A percentile compares a stretch with the other conserved stretches of the same genome.
phyloP scores from a whole-genome alignment of 345 rosid species.

The Eucalyptus decipiens region DNA sequence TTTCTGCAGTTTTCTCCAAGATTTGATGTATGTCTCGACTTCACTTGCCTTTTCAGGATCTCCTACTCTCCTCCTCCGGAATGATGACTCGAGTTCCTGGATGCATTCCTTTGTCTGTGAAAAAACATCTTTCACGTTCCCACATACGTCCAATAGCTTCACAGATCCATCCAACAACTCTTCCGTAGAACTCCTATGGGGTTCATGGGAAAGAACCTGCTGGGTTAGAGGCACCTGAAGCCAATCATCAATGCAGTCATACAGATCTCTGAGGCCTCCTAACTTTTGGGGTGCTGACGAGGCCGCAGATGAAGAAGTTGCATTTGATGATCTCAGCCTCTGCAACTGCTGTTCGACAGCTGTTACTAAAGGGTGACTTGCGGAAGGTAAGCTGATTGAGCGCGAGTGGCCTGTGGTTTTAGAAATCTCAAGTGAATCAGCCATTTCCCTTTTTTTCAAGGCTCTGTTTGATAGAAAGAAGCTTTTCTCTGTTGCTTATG shows the following conservation, averaged over 20 bases:
- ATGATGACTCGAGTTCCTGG: neutral
- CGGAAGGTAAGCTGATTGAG: constrained; percentile 17
- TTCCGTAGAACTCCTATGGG: neutral
- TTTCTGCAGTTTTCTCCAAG: neutral
- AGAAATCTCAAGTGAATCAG: neutral
- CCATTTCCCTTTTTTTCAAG: neutral
- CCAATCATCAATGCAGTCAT: constrained; percentile 1
- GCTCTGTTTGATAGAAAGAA: neutral
- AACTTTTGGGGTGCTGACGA: neutral
- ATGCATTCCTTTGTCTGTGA: neutral
- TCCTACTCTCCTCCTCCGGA: neutral
- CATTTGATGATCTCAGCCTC: neutral
- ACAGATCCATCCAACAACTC: constrained; percentile 5
- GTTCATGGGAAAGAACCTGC: neutral
- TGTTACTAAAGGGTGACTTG: constrained; percentile 2
- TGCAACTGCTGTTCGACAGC: constrained; percentile 2
- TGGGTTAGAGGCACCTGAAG: constrained; percentile 1
- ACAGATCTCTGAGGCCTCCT: neutral
- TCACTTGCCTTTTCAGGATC: neutral
- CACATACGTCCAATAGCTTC: neutral
- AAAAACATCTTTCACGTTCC: neutral
- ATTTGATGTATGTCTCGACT: neutral
- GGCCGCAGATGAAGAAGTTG: neutral
- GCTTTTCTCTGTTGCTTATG: neutral
- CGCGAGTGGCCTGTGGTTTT: constrained; percentile 7